Evolutionary conservation across 2,329 filamentous ascomycete species (phyloP), one percentile per base, ranked within the genome.

Genomic region (Pestalotiopsis sp.): DNA sequence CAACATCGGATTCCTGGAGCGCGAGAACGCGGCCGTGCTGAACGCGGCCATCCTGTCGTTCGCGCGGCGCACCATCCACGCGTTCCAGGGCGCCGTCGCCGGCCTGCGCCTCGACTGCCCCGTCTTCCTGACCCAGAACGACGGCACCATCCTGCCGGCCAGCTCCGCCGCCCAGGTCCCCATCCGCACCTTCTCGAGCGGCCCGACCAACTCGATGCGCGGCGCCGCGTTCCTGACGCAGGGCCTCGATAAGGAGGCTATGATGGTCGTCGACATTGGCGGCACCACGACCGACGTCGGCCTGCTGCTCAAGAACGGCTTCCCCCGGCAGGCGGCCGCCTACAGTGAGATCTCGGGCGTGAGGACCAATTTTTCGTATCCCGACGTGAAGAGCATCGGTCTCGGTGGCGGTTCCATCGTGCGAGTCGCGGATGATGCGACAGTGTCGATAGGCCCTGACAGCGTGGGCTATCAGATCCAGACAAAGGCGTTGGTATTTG

Each of bases 211-310:
- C 74, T 87, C 84, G 65, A 87, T 89, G 80, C 83, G 84, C 67
- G 88, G 88, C 0, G 88, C 88, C 3, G 89, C 88, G 0, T 90
- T 89, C 68, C 78, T 92, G 9, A 79, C 81, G 0, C 78, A 81
- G 41, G 75, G 73, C 73, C 17, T 68, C 5, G 56, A 63, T 23
- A 70, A 75, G 4, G 76, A 81, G 69, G 75, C 79, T 0, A 77
- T 82, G 73, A 86, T 90, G 78, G 88, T 91, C 0, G 85, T 90
- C 2, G 89, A 91, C 72, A 86, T 91, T 66, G 89, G 89, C 0
- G 89, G 89, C 2, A 91, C 89, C 0, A 91, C 89, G 0, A 86
- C 88, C 0, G 89, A 91, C 72, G 87, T 90, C 9, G 88, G 89
- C 0, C 76, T 89, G 0, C 76, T 91, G 2, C 81, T 89, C 9